These are phyloP conservation scores for Solanum habrochaites DNA, from an alignment of 257 asterid genomes.

Conservation along the genomic window DNA sequence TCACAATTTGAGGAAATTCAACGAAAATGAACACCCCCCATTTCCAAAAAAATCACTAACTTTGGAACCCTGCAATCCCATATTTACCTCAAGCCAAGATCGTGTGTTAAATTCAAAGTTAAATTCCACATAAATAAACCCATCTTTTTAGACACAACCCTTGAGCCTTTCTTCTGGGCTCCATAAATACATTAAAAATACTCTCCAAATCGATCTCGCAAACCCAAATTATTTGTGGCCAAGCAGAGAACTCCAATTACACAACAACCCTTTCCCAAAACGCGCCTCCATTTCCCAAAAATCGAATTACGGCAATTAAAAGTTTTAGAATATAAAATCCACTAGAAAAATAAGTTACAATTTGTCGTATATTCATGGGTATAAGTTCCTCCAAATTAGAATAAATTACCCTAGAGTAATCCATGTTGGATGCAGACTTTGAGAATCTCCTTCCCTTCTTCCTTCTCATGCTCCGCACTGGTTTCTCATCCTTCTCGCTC, in stretches of 20 bases:
- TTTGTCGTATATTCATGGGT: background rate
- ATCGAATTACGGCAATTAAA: background rate
- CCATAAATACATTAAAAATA: background rate
- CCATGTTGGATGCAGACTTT: slow-evolving; percentile 28
- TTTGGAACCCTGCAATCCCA: background rate
- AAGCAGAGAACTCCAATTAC: background rate
- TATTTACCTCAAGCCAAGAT: background rate
- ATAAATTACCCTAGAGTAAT: slow-evolving; percentile 50
- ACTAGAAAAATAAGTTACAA: background rate
- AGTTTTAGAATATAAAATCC: background rate
- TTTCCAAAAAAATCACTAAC: background rate
- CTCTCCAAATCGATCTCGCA: background rate
- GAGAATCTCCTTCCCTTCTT: slow-evolving; percentile 63
- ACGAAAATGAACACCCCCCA: background rate
- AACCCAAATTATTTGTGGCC: background rate
- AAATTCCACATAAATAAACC: background rate
- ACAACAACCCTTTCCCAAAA: background rate
- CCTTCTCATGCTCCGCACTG: slow-evolving; percentile 67
- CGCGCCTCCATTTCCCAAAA: no score
- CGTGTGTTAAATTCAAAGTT: background rate
- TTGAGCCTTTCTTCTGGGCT: background rate
- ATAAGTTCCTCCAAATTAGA: background rate
- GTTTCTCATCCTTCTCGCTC: slow-evolving; percentile 47
- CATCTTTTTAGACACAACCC: background rate
- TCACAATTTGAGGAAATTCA: background rate